These are phyloP conservation scores for Aspergillus jensenii DNA, from an alignment of 2,329 filamentous ascomycete genomes.

Conservation along the genomic window DNA sequence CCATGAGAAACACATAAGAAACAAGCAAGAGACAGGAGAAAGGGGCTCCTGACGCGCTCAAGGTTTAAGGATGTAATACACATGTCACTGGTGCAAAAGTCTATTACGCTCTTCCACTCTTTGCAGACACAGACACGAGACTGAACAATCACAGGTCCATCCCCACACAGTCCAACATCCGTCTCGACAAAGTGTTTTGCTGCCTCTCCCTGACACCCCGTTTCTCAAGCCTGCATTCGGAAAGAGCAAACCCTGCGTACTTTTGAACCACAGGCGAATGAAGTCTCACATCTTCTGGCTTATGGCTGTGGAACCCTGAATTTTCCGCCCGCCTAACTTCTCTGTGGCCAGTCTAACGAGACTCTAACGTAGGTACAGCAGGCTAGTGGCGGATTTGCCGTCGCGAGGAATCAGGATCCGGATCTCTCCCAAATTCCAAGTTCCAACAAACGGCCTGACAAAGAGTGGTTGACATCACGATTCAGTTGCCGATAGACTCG, in stretches of 20 bases:
- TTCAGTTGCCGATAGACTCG: background rate
- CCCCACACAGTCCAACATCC: too few species aligned
- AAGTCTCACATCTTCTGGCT: background rate
- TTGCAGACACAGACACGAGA: too few species aligned
- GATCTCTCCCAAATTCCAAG: too few species aligned
- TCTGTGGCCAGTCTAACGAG: background rate
- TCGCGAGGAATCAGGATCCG: background rate
- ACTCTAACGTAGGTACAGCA: slow-evolving; percentile 7
- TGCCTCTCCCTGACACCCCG: too few species aligned
- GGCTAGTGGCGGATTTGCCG: slow-evolving; percentile 7
- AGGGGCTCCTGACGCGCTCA: background rate
- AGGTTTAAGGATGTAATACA: background rate
- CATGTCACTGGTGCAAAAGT: background rate
- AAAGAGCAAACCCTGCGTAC: background rate
- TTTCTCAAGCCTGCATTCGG: background rate
- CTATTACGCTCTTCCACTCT: too few species aligned
- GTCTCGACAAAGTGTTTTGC: too few species aligned
- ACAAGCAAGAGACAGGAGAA: background rate
- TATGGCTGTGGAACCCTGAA: background rate
- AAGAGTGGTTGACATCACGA: slow-evolving; percentile 1
- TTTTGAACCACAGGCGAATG: background rate
- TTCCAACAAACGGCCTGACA: too few species aligned
- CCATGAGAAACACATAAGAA: background rate
- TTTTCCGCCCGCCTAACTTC: background rate
- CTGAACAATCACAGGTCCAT: too few species aligned